Base-by-base conservation (phyloP, 805 yeast genomes). In the Tetrapisispora fleetii region DNA sequence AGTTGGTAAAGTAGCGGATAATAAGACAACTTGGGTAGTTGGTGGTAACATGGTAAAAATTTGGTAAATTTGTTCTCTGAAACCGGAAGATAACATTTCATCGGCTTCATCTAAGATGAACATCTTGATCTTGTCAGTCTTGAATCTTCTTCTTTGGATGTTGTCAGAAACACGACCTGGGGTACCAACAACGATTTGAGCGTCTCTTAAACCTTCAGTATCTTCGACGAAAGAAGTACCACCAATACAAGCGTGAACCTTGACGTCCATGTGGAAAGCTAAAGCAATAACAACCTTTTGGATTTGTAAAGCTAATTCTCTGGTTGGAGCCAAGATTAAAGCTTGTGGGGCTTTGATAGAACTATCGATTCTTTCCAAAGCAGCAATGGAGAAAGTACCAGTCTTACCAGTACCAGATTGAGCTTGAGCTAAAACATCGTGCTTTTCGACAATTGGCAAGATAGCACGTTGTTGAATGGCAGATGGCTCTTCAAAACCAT, bases 321-420 rank as follows among this genome's bases (percentile, higher is more conserved):
- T 84, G 58, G 99, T 91, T 62, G 99, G 98, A 49, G 96, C 91
- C 58, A 91, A 78, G 58, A 93, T 88, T 66, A 93, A 78, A 53
- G 96, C 98, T 77, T 89, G 97, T 55, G 95, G 81, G 53, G 82
- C 77, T 67, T 81, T 78, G 65, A 77, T 73, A 57, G 74, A 73
- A 59, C 81, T 77, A 68, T 90, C 96, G 52, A 89, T 78, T 70
- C 77, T 78, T 70, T 80, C 83, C 63, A 81, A 76, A 62, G 82
- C 81, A 59, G 83, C 83, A 57, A 91, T 88, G 54, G 97, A 78
- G 76, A 93, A 93, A 43, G 99, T 93, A 55, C 98, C 99, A 28
- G 99, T 93, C 74, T 93, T 93, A 72, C 99, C 99, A 45, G 99
- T 93, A 71, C 99, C 99, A 36, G 96, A 88, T 73, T 93, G 99